Base-by-base conservation (phyloP, 805 yeast genomes). In the Candida tammaniensis region DNA sequence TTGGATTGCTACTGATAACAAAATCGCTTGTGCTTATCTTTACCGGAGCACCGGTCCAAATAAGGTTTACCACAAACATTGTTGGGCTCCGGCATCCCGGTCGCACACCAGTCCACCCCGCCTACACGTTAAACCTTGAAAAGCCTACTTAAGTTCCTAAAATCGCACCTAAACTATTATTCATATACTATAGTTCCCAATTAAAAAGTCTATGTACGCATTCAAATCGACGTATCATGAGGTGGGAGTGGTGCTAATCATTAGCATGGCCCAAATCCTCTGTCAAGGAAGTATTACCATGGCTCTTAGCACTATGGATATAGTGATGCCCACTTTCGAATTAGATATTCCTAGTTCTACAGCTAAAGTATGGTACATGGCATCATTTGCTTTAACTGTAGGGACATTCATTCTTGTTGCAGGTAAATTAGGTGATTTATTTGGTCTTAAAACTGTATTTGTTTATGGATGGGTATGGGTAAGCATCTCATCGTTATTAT, bases 341-440 rank as follows among this genome's bases (percentile, higher is more conserved):
- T 39, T 44, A 18, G 15, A 22, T 2, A 22, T 31, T 0, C 38
- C 39, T 5, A 41, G 42, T 8, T 16, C 40, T 1, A 33, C 59
- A 15, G 54, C 55, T 33, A 62, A 63, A 36, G 70, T 68, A 10
- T 81, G 94, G 93, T 76, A 78, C 50, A 70, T 78, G 67, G 87
- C 88, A 1, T 73, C 86, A 0, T 82, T 76, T 51, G 78, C 86
- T 0, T 57, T 84, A 35, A 76, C 86, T 0, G 75, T 82, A 4
- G 91, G 91, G 9, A 80, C 91, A 0, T 77, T 83, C 42, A 82
- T 84, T 32, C 54, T 84, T 23, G 62, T 79, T 4, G 72, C 82
- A 23, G 93, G 93, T 7, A 68, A 80, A 31, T 49, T 82, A 29
- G 93, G 94, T 21, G 94, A 84, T 48, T 61, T 82, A 9, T 76